These are phyloP conservation scores for Cupressus sempervirens DNA, from an alignment of 75 land plant species.

Conservation along the genomic window DNA sequence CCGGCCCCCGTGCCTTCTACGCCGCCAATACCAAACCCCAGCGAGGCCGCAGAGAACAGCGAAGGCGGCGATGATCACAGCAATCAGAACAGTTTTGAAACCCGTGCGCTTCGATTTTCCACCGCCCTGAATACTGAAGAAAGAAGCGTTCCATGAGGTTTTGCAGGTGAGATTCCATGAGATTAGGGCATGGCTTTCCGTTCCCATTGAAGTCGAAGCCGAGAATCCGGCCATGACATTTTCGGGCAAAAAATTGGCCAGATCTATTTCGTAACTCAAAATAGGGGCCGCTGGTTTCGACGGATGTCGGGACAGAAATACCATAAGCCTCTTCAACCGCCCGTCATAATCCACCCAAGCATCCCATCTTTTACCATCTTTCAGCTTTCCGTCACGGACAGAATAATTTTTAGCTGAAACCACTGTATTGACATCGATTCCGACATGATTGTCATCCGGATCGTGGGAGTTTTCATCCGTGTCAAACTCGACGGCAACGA, in stretches of 20 bases:
- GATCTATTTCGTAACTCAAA: conserved; percentile 20
- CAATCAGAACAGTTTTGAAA: background rate
- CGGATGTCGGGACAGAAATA: conserved; percentile 15
- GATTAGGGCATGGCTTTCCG: conserved; percentile 25
- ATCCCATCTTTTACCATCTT: conserved; percentile 10
- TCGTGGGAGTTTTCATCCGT: conserved; percentile 29
- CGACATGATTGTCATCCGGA: conserved; percentile 35
- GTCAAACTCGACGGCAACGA: conserved; percentile 51
- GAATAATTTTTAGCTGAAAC: background rate
- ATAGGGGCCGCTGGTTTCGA: conserved; percentile 18
- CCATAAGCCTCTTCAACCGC: conserved; percentile 17
- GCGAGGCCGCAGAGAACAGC: conserved; percentile 4
- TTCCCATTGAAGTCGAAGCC: conserved; percentile 30
- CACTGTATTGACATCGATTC: conserved; percentile 38
- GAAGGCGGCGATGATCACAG: background rate
- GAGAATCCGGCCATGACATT: conserved; percentile 46
- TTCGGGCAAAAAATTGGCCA: conserved; percentile 27
- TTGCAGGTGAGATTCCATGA: conserved; percentile 36
- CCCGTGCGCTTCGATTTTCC: background rate
- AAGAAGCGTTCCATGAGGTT: background rate
- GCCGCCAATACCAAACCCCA: background rate
- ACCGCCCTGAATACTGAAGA: background rate
- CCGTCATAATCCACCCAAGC: conserved; percentile 42
- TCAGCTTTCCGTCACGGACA: conserved; percentile 4
- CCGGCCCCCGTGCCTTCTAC: background rate